Evolutionary conservation across 1,284 basidiomycete genomes (phyloP), one percentile per base, ranked within the genome.

Genomic region (Xerocomus nothofagi): DNA sequence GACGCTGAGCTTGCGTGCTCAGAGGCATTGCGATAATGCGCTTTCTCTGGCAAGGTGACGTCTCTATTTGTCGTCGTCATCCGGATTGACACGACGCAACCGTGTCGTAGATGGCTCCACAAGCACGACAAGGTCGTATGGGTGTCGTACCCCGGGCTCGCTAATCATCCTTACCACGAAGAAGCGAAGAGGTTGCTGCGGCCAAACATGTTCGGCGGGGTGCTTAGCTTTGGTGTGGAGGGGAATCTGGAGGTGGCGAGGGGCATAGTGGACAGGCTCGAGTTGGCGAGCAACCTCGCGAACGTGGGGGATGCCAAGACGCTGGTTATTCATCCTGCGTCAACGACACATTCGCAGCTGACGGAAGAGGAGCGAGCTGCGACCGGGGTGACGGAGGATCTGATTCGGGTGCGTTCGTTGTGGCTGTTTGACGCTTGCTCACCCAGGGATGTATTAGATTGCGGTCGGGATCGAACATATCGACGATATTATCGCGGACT

Each of bases 271-370:
- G 89, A 93, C 66, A 76, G 69, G 55, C 72, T 93, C 46, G 83
- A 82, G 63, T 75, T 92, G 10, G 86, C 86, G 23, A 86, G 81
- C 60, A 78, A 89, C 64, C 73, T 90, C 7, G 86, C 85, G 7
- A 90, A 90, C 64, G 87, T 91, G 29, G 55, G 55, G 1, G 52
- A 91, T 56, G 84, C 86, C 18, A 91, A 91, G 72, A 89, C 87
- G 4, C 77, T 91, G 14, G 85, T 88, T 30, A 88, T 90, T 57
- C 88, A 91, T 66, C 90, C 91, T 10, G 85, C 86, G n/a, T 80
- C 81, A 32, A 93, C 92, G 21, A 93, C 91, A 1, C 91, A 93
- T 67, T 76, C 84, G 54, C 90, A 93, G 69, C 75, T 92, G 43
- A 79, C 75, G 6, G 74, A 72, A 30, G 82, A 79, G 56, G 90